These are phyloP conservation scores for Larix kaempferi DNA, from an alignment of 75 land plant genomes.

Conservation along the genomic window DNA sequence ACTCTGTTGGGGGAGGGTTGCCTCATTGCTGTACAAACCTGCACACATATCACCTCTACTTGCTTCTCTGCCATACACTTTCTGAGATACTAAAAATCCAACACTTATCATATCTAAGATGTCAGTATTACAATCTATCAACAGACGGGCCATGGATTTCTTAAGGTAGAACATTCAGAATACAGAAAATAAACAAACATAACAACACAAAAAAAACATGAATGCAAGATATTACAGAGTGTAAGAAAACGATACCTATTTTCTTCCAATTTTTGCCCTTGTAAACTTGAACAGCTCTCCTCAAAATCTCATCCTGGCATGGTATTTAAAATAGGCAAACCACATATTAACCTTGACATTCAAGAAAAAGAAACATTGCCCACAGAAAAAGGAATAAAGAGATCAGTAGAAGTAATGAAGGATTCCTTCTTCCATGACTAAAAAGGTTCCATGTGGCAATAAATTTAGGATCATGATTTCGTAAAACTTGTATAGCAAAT, in stretches of 20 bases:
- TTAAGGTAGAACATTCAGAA: not conserved
- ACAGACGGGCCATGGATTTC: not conserved
- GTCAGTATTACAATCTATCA: not conserved
- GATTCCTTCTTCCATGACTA: not conserved
- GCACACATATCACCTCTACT: too few species aligned
- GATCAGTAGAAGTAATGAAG: not conserved
- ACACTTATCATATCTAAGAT: not conserved
- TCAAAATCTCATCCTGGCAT: conserved; percentile 62
- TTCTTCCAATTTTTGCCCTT: conserved; percentile 91
- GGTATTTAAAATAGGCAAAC: not conserved
- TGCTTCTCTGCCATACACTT: too few species aligned
- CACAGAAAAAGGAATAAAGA: conserved; percentile 2
- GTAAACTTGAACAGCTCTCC: conserved; percentile 62
- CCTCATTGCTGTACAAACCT: too few species aligned
- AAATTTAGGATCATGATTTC: not conserved
- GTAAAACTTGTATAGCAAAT: not conserved
- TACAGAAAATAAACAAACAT: not conserved
- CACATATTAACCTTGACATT: not conserved
- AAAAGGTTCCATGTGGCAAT: not conserved
- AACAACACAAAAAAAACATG: not conserved
- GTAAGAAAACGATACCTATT: conserved; percentile 36
- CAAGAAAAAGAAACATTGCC: not conserved
- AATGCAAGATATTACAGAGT: not conserved
- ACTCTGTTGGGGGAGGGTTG: too few species aligned
- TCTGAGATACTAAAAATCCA: too few species aligned